Evolutionary conservation across 345 rosid species (phyloP).

Genomic region (Acer saccharum): DNA sequence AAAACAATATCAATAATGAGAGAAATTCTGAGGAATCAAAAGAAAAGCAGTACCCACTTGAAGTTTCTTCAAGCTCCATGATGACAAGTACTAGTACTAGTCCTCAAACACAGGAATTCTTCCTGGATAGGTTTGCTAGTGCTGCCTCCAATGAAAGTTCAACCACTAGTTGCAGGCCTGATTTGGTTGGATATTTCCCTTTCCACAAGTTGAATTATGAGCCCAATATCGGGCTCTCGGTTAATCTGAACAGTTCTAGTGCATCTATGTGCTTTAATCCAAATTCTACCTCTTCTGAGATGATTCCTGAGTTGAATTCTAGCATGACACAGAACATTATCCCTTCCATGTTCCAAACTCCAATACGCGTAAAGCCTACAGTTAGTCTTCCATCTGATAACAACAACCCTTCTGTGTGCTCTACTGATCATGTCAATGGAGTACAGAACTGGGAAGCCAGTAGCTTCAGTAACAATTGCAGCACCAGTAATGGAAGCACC

Average conservation of each 20-base stretch:
- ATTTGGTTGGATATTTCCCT: slow-evolving; percentile 50
- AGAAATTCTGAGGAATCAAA: slow-evolving; percentile 20
- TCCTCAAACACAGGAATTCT: slow-evolving; percentile 47
- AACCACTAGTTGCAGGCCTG: slow-evolving; percentile 32
- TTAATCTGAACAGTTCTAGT: slow-evolving; percentile 19
- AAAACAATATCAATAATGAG: slow-evolving; percentile 23
- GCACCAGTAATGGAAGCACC: slow-evolving; percentile 37
- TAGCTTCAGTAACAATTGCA: slow-evolving; percentile 31
- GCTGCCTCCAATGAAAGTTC: slow-evolving; percentile 28
- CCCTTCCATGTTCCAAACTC: slow-evolving; percentile 48
- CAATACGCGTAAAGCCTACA: slow-evolving; percentile 54
- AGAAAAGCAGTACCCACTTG: slow-evolving; percentile 21
- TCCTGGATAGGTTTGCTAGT: slow-evolving; percentile 42
- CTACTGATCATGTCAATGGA: slow-evolving; percentile 24
- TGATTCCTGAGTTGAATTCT: slow-evolving; percentile 34
- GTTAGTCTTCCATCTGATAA: slow-evolving; percentile 53
- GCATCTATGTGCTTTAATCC: slow-evolving; percentile 42
- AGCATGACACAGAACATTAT: slow-evolving; percentile 29
- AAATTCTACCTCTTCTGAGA: slow-evolving; percentile 32
- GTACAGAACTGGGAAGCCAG: slow-evolving; percentile 35
- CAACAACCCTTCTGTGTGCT: slow-evolving; percentile 18
- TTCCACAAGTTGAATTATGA: slow-evolving; percentile 59
- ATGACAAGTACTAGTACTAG: slow-evolving; percentile 11
- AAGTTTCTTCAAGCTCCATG: slow-evolving; percentile 29
- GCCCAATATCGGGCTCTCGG: slow-evolving; percentile 40